A percentile compares a stretch with the other conserved stretches of the same genome.
phyloP scores from a whole-genome alignment of 306 rosid species.

The Cucurbita moschata region DNA sequence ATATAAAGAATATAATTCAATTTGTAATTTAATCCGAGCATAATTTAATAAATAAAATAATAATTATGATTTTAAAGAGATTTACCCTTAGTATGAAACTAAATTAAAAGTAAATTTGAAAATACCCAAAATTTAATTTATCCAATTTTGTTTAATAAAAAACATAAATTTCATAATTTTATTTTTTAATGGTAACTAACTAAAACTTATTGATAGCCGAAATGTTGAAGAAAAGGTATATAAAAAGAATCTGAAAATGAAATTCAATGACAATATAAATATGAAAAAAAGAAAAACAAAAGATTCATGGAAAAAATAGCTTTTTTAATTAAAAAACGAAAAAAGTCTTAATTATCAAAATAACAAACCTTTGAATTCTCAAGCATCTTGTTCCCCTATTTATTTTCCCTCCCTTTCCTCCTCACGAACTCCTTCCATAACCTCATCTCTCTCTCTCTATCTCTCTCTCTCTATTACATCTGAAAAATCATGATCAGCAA shows the following conservation, averaged over 20 bases:
- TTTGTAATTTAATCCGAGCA: no score
- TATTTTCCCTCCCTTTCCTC: background rate
- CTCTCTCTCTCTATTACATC: background rate
- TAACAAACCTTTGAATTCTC: background rate
- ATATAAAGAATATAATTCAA: no score
- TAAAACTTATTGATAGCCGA: background rate
- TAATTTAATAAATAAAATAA: no score
- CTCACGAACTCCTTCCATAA: background rate
- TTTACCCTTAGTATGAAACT: no score
- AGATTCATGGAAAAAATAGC: background rate
- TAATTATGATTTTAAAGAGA: no score
- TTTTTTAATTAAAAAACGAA: background rate
- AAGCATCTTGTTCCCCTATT: background rate
- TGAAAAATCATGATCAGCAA: slow-evolving; percentile 1
- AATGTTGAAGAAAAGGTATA: background rate
- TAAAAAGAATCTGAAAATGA: background rate
- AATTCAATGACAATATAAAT: background rate
- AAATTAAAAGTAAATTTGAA: no score
- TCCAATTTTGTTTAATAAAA: no score
- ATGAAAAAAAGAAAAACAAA: background rate
- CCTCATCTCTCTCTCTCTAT: background rate
- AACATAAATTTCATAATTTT: background rate
- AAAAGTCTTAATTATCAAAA: background rate
- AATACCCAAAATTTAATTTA: no score
- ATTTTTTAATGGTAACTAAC: background rate